A percentile compares a stretch with the other conserved stretches of the same genome.
Conservation (phyloP, 1,139 yeast genomes). For the Taphrina communis region DNA sequence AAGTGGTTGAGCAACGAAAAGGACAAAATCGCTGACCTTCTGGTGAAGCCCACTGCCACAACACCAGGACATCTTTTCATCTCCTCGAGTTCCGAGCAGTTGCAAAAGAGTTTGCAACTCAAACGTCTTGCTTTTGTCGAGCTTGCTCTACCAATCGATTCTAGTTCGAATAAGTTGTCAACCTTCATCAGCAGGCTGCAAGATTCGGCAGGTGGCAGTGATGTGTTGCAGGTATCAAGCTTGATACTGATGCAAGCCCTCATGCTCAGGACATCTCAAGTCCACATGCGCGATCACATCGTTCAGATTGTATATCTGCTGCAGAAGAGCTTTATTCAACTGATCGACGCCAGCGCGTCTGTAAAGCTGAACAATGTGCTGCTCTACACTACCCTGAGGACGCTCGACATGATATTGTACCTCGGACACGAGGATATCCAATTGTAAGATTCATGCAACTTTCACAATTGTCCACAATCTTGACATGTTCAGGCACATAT, state of each 20-base stretch:
- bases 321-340: conserved; percentile 14
- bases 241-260: conserved; percentile 68
- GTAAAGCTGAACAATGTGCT: conserved; percentile 65
- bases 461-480: not conserved
- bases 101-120: not conserved
- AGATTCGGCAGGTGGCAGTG: conserved; percentile 10
- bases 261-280: conserved; percentile 64
- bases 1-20: conserved; percentile 13
- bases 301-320: conserved; percentile 58
- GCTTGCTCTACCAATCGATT: conserved; percentile 14
- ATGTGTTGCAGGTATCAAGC: conserved; percentile 56
- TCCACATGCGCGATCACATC: conserved; percentile 75
- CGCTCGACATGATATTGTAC: conserved; percentile 73
- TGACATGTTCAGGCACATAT: conserved; percentile 11
- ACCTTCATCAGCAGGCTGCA: conserved; percentile 50
- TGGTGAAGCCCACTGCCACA: conserved; percentile 17
- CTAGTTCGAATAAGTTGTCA: conserved; percentile 59
- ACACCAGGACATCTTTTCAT: conserved; percentile 26
- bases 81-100: conserved; percentile 15
- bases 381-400: conserved; percentile 64
- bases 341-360: conserved; percentile 4
- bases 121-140: conserved; percentile 7
- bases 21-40: conserved; percentile 16
- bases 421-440: conserved; percentile 79
- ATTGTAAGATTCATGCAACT: conserved; percentile 51